phyloP scores from a whole-genome alignment of 106 monocot species.

The Acanthochlamys bracteata region DNA sequence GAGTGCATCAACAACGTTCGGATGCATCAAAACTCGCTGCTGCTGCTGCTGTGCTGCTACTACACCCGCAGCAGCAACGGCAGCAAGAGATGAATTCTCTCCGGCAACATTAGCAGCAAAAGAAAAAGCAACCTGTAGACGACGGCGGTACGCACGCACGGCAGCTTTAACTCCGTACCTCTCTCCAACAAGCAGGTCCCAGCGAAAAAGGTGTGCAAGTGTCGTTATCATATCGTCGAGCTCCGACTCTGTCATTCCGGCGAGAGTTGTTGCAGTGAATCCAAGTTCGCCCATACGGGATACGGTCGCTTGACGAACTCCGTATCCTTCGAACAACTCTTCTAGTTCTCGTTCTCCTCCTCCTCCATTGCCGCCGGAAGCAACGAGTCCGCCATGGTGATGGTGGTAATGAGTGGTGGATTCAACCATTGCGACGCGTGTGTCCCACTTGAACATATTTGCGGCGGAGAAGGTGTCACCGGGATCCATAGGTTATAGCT shows the following conservation, averaged over 20 bases:
- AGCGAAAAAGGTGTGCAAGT: conserved; percentile 73
- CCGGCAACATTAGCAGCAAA: conserved; percentile 1
- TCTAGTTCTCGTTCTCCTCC: conserved; percentile 33
- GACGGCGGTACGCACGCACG: conserved; percentile 56
- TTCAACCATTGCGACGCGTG: conserved; percentile 7
- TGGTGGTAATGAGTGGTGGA: background rate
- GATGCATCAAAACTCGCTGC: conserved; percentile 13
- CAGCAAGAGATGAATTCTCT: background rate
- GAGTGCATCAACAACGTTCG: conserved; percentile 47
- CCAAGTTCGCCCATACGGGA: conserved; percentile 72
- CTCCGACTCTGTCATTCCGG: conserved; percentile 82
- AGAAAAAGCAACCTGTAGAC: conserved; percentile 14
- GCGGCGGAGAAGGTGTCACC: conserved; percentile 45
- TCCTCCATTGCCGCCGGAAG: background rate
- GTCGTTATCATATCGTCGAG: conserved; percentile 95
- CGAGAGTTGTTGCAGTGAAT: conserved; percentile 74
- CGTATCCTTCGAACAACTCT: conserved; percentile 72
- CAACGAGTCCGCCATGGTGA: background rate
- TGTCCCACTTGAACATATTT: conserved; percentile 55
- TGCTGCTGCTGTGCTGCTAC: too few relatives aligned
- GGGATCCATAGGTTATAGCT: conserved; percentile 50
- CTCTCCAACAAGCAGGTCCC: conserved; percentile 89
- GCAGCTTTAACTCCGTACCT: conserved; percentile 90
- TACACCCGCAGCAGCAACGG: conserved; percentile 12
- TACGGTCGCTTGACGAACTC: conserved; percentile 61